Evolutionary conservation across 139 green algal species (phyloP), one percentile per base, ranked within the genome.

Genomic region (Closterium sp.): DNA sequence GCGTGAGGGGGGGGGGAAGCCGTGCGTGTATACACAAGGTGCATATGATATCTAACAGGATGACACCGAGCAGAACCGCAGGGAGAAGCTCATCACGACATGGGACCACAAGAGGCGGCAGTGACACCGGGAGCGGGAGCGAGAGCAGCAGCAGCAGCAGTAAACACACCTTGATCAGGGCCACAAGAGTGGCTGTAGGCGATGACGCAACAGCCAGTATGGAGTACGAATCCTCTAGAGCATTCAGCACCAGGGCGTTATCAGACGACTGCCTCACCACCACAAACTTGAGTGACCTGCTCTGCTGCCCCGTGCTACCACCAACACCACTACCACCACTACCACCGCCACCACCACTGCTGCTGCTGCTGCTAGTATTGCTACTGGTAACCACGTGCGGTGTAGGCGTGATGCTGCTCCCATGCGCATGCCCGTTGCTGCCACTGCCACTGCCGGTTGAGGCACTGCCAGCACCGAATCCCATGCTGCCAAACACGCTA

Each of bases 161-260:
- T 2, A 31, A 7, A 4, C 9, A 4, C 27, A 87, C 84, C 84
- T 87, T 87, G 22, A 87, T 31, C n/a, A 87, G 84, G 84, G 84
- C 84, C n/a, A 87, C 84, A 31, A 87, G 84, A 19, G 84, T 87
- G 84, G n/a, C n/a, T 30, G 84, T 32, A 19, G 84, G 84, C n/a
- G n/a, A 32, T 30, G 84, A 87, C 84, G n/a, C 84, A 30, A 31
- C 84, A 32, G 84, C 84, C 28, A 31, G 11, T 30, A 87, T 31
- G 21, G 84, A 87, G 84, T 87, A 87, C 0, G n/a, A 30, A 31
- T 87, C 84, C 28, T 87, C 84, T 24, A 87, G 28, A 2, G 84
- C 84, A 29, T 87, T 87, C 84, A 87, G 84, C 84, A 87, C n/a
- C 1, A 87, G 84, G n/a, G 84, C 84, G 84, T 87, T 87, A 31